A percentile compares a stretch with the other conserved stretches of the same genome.
Evolutionary conservation across 331 rosid genomes (phyloP).

Genomic region (Erythrophleum ivorense): DNA sequence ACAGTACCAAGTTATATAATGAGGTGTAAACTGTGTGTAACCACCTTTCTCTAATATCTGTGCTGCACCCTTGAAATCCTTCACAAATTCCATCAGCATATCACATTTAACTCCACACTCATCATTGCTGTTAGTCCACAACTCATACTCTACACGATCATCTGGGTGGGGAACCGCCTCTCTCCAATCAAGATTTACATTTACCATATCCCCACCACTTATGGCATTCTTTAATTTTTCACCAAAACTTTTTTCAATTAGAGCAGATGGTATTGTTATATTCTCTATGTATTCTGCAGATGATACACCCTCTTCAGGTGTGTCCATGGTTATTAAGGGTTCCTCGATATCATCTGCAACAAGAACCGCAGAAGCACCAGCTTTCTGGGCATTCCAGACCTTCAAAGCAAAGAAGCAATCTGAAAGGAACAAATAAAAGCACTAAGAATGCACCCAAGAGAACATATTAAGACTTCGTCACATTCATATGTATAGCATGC

Average conservation of each 20-base stretch:
- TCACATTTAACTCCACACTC: slow-evolving; percentile 90
- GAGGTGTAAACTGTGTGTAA: slow-evolving; percentile 83
- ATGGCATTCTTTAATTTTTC: slow-evolving; percentile 64
- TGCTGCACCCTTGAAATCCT: slow-evolving; percentile 87
- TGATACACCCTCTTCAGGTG: slow-evolving; percentile 75
- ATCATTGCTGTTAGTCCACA: slow-evolving; percentile 91
- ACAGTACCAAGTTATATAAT: slow-evolving; percentile 90
- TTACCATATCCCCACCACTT: slow-evolving; percentile 78
- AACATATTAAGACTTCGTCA: not conserved
- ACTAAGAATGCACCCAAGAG: slow-evolving; percentile 1
- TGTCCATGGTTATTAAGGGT: slow-evolving; percentile 83
- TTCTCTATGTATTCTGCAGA: slow-evolving; percentile 73
- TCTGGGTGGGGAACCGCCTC: slow-evolving; percentile 94
- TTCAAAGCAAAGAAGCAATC: slow-evolving; percentile 83
- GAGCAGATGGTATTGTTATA: slow-evolving; percentile 92
- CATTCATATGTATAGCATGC: not conserved
- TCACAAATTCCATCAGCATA: slow-evolving; percentile 83
- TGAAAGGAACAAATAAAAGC: slow-evolving; percentile 43
- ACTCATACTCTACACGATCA: slow-evolving; percentile 86
- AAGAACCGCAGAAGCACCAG: slow-evolving; percentile 93
- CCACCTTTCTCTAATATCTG: slow-evolving; percentile 91
- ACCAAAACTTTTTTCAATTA: slow-evolving; percentile 70
- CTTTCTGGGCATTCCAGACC: slow-evolving; percentile 87
- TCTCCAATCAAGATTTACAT: slow-evolving; percentile 89
- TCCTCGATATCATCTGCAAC: slow-evolving; percentile 86